Conservation (phyloP, 2,329 filamentous ascomycete species). For the Emergomyces africanus region DNA sequence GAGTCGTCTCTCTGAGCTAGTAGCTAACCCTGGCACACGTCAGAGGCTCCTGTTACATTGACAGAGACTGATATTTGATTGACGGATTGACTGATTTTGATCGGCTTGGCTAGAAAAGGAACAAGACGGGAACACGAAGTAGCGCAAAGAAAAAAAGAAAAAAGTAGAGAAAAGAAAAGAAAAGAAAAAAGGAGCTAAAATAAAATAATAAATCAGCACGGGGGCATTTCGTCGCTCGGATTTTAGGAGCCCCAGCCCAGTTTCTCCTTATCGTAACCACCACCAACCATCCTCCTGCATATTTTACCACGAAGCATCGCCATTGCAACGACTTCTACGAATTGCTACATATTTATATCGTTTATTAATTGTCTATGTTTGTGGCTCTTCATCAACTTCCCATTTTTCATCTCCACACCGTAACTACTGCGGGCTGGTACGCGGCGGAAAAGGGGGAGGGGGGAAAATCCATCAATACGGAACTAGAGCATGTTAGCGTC, state of each 20-base stretch:
- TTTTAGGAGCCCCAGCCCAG: background rate
- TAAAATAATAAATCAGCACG: background rate
- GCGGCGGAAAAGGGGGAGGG: background rate
- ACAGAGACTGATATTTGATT: no score
- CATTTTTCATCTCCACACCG: background rate
- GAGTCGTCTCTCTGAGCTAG: background rate
- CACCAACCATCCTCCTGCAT: background rate
- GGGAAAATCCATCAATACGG: background rate
- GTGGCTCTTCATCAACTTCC: background rate
- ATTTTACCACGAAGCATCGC: background rate
- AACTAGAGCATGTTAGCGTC: constrained; percentile 1
- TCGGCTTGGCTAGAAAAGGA: background rate
- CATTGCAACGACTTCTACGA: background rate
- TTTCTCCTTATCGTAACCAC: background rate
- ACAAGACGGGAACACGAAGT: background rate
- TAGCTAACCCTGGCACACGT: background rate
- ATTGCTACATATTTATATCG: background rate
- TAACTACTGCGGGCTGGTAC: background rate
- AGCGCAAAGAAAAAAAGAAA: background rate
- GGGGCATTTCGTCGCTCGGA: background rate
- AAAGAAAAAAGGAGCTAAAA: background rate
- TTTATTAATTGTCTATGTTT: background rate
- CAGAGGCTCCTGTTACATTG: no score
- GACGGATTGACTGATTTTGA: no score
- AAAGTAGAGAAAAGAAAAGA: background rate